phyloP scores from a whole-genome alignment of 2,329 filamentous ascomycete species.

The Gremmenia infestans region DNA sequence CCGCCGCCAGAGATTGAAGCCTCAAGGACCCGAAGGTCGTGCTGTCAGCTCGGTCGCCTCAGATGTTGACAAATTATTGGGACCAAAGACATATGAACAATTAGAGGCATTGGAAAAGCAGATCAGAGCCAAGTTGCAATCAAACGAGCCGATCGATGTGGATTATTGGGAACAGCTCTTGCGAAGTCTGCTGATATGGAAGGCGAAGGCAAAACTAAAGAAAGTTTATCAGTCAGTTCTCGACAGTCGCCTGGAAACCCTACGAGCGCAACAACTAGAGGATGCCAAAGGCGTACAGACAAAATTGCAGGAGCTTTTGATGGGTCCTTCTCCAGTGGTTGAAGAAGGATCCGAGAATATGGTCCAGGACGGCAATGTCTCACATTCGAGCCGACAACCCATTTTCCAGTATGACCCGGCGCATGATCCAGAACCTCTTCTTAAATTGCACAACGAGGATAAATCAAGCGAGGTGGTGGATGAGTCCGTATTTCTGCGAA shows the following conservation, averaged over 20 bases:
- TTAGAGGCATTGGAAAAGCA: slow-evolving; percentile 82
- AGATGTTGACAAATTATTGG: slow-evolving; percentile 83
- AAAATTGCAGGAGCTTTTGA: slow-evolving; percentile 48
- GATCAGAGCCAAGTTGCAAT: slow-evolving; percentile 78
- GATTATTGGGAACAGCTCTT: slow-evolving; percentile 97
- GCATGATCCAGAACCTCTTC: slow-evolving; percentile 60
- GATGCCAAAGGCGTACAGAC: slow-evolving; percentile 54
- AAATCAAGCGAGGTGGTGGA: slow-evolving; percentile 54
- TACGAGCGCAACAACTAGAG: slow-evolving; percentile 63
- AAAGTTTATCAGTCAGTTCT: slow-evolving; percentile 73
- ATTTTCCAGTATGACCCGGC: slow-evolving; percentile 36
- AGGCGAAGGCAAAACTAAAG: slow-evolving; percentile 80
- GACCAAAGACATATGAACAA: slow-evolving; percentile 80
- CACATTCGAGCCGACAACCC: slow-evolving; percentile 22
- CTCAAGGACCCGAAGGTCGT: slow-evolving; percentile 56
- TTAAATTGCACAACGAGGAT: slow-evolving; percentile 60
- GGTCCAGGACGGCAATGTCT: slow-evolving; percentile 11
- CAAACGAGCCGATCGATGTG: slow-evolving; percentile 81
- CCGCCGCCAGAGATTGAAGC: slow-evolving; percentile 60
- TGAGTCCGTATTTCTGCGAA: slow-evolving; percentile 52
- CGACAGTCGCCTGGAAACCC: slow-evolving; percentile 59
- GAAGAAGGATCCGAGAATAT: slow-evolving; percentile 22
- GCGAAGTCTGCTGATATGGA: slow-evolving; percentile 80
- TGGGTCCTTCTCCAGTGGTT: slow-evolving; percentile 28
- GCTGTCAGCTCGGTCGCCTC: slow-evolving; percentile 76